These are phyloP conservation scores for Torulaspora maleeae DNA, from an alignment of 805 yeast genomes.

Conservation along the genomic window DNA sequence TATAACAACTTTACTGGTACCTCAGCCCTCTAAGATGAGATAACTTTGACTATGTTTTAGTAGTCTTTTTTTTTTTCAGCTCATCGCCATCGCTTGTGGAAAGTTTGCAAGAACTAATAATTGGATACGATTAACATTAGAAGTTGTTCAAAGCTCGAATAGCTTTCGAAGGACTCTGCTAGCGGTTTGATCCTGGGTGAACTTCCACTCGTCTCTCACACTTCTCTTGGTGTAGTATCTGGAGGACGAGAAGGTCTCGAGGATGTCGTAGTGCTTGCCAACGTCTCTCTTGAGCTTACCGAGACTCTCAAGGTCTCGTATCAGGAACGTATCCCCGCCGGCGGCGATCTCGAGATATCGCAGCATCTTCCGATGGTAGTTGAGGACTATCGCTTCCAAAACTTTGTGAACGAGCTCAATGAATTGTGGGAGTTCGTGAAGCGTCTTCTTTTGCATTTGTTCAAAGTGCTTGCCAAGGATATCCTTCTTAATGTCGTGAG, in stretches of 20 bases:
- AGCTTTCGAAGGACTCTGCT: constrained; percentile 27
- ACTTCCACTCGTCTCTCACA: constrained; percentile 31
- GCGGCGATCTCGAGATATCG: constrained; percentile 33
- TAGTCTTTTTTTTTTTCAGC: constrained; percentile 6
- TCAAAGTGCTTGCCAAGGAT: constrained; percentile 31
- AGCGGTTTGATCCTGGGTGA: constrained; percentile 19
- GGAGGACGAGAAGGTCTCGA: constrained; percentile 33
- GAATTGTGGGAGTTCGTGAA: constrained; percentile 33
- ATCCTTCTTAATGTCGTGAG: constrained; percentile 27
- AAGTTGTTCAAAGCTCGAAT: constrained; percentile 23
- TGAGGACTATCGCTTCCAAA: constrained; percentile 18
- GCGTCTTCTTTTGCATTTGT: constrained; percentile 27
- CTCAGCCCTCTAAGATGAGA: constrained; percentile 3
- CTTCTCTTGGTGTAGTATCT: constrained; percentile 31
- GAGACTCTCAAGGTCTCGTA: constrained; percentile 25
- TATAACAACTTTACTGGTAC: constrained; percentile 1
- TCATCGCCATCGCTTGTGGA: constrained; percentile 9
- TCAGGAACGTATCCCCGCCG: constrained; percentile 31
- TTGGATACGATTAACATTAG: background rate
- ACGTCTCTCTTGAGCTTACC: constrained; percentile 14
- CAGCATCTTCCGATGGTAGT: constrained; percentile 21
- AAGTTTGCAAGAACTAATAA: constrained; percentile 1
- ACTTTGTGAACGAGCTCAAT: constrained; percentile 14
- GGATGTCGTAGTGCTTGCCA: constrained; percentile 38
- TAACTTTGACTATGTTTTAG: background rate